Evolutionary conservation across 257 asterid species (phyloP).

Genomic region (Penstemon eatonii): DNA sequence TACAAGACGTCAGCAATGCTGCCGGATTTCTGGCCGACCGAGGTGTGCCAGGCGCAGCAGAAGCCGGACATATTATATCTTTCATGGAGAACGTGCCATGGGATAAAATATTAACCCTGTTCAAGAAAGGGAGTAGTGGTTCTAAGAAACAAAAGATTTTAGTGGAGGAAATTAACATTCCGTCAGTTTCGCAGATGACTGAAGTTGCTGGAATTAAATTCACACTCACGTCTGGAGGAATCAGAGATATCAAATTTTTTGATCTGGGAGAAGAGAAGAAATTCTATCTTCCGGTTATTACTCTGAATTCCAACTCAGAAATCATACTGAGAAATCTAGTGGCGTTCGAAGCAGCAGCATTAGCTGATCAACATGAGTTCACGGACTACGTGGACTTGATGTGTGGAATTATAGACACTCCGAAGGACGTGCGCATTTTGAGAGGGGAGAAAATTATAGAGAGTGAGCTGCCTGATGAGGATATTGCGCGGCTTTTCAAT

Average conservation of each 20-base stretch:
- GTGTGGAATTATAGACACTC: constrained; percentile 40
- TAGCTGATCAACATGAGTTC: constrained; percentile 25
- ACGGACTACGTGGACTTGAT: constrained; percentile 29
- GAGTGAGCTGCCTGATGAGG: constrained; percentile 19
- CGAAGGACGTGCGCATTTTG: constrained; percentile 26
- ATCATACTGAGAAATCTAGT: constrained; percentile 50
- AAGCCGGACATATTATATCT: not conserved
- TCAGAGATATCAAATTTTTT: constrained; percentile 35
- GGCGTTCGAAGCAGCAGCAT: constrained; percentile 47
- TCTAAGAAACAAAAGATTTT: not conserved
- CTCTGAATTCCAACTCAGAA: constrained; percentile 40
- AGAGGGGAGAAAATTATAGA: not conserved
- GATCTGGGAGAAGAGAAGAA: constrained; percentile 15
- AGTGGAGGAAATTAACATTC: constrained; percentile 35
- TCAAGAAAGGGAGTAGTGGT: not conserved
- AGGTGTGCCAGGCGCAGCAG: constrained; percentile 18
- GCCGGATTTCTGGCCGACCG: constrained; percentile 4
- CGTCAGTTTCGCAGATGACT: constrained; percentile 36
- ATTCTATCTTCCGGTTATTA: constrained; percentile 48
- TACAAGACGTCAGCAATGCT: not conserved
- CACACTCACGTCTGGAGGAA: constrained; percentile 27
- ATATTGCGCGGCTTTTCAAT: constrained; percentile 23
- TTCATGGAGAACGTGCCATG: not conserved
- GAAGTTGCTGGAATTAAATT: constrained; percentile 30
- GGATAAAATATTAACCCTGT: constrained; percentile 13